Percentiles rank a stretch among this genome's conserved stretches.
phyloP scores from a whole-genome alignment of 1,284 basidiomycete genomes.

The Thelephora terrestris region DNA sequence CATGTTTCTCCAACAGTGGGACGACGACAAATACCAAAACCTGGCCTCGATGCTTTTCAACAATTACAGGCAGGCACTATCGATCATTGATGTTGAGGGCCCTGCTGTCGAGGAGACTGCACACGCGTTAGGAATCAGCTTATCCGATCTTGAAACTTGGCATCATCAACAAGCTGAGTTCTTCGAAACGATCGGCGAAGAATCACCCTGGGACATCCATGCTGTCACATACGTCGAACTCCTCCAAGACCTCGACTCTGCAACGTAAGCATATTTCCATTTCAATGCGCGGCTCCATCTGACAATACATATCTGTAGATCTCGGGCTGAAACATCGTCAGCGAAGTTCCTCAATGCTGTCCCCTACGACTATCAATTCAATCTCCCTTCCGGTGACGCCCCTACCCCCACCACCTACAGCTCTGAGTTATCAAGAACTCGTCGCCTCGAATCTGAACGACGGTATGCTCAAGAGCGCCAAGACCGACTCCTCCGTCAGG shows the following conservation, averaged over 20 bases:
- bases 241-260: conserved; percentile 5
- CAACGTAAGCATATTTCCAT: conserved; percentile 1
- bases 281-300: not conserved
- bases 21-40: too few relatives aligned
- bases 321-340: not conserved
- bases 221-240: conserved; percentile 13
- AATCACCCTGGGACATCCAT: conserved; percentile 10
- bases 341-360: not conserved
- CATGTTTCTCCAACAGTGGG: too few relatives aligned
- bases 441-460: too few relatives aligned
- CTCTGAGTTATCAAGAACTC: too few relatives aligned
- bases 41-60: conserved; percentile 16
- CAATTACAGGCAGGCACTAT: conserved; percentile 19
- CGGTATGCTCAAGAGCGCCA: too few relatives aligned
- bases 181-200: conserved; percentile 12
- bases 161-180: conserved; percentile 8
- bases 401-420: not conserved
- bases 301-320: too few relatives aligned
- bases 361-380: not conserved
- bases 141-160: too few relatives aligned
- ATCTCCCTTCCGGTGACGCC: not conserved
- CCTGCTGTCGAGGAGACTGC: conserved; percentile 6
- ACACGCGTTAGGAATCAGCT: conserved; percentile 1
- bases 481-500: conserved; percentile 5
- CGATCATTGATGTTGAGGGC: conserved; percentile 12